Evolutionary conservation across 495 filamentous ascomycete species (phyloP).

Genomic region (Penicillium maclennaniae): DNA sequence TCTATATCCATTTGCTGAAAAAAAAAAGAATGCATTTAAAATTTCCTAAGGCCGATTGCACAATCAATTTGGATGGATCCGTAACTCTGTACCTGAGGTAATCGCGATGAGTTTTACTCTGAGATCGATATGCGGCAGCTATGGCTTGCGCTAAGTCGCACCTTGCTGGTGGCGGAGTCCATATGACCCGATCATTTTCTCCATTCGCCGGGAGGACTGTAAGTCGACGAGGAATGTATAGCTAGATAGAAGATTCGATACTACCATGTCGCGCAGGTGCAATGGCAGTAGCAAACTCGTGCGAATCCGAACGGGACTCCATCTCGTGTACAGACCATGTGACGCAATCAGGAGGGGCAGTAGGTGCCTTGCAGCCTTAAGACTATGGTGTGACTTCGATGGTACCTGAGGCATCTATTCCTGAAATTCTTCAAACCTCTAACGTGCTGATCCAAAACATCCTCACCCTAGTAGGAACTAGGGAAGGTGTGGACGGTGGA

Average conservation of each 20-base stretch:
- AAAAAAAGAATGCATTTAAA: neutral
- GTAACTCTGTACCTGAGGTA: neutral
- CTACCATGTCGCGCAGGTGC: neutral
- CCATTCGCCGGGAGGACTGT: no score
- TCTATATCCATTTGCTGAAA: conserved; percentile 10
- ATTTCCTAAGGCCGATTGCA: neutral
- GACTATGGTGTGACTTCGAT: neutral
- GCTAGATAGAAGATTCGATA: neutral
- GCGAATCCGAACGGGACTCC: neutral
- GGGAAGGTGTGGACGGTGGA: neutral
- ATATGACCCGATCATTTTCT: neutral
- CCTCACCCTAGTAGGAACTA: neutral
- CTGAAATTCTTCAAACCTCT: no score
- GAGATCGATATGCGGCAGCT: neutral
- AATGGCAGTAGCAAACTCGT: neutral
- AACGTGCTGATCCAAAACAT: no score
- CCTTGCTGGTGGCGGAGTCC: neutral
- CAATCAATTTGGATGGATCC: neutral
- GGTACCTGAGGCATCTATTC: neutral
- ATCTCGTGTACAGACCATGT: neutral
- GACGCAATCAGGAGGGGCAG: neutral
- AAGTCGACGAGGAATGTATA: neutral
- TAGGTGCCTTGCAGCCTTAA: neutral
- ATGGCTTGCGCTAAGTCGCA: neutral
- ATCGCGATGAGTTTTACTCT: no score